phyloP scores from a whole-genome alignment of 176 grass and related monocot genomes.

The Oryza meyeriana region DNA sequence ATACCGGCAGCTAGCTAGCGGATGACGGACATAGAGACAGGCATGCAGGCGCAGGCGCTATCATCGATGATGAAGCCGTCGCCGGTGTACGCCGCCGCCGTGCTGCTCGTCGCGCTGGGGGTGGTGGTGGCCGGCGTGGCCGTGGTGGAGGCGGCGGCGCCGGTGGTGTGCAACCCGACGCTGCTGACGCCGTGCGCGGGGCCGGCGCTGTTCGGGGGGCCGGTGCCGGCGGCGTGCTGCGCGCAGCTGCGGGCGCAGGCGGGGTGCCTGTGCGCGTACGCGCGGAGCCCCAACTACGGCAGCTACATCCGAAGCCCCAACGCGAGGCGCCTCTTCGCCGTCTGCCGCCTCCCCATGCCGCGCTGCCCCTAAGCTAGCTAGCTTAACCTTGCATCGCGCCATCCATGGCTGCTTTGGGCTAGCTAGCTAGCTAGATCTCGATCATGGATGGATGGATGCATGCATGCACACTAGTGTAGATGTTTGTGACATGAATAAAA shows the following conservation, averaged over 20 bases:
- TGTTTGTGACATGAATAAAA: no score
- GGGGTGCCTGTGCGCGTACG: slow-evolving; percentile 41
- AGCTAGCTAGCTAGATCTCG: background rate
- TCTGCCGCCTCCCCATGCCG: slow-evolving; percentile 14
- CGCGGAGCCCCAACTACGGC: slow-evolving; percentile 32
- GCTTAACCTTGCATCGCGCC: background rate
- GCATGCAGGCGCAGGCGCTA: no score
- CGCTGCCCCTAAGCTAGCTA: slow-evolving; percentile 2
- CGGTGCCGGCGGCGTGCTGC: slow-evolving; percentile 29
- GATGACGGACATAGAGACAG: no score
- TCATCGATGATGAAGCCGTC: background rate
- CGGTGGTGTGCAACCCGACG: slow-evolving; percentile 22
- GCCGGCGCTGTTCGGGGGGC: background rate
- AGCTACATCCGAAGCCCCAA: slow-evolving; percentile 39
- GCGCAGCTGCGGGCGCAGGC: slow-evolving; percentile 17
- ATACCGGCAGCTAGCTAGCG: background rate
- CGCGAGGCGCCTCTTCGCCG: slow-evolving; percentile 14
- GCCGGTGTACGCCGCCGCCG: no score
- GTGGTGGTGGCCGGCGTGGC: no score
- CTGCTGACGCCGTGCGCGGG: slow-evolving; percentile 38
- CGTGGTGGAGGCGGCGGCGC: background rate
- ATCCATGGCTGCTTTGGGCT: background rate
- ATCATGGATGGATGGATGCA: no score
- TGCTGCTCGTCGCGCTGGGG: background rate
- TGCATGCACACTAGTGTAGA: no score